These are phyloP conservation scores for Cytospora paraplurivora DNA, from an alignment of 2,329 filamentous ascomycete genomes.

Conservation along the genomic window DNA sequence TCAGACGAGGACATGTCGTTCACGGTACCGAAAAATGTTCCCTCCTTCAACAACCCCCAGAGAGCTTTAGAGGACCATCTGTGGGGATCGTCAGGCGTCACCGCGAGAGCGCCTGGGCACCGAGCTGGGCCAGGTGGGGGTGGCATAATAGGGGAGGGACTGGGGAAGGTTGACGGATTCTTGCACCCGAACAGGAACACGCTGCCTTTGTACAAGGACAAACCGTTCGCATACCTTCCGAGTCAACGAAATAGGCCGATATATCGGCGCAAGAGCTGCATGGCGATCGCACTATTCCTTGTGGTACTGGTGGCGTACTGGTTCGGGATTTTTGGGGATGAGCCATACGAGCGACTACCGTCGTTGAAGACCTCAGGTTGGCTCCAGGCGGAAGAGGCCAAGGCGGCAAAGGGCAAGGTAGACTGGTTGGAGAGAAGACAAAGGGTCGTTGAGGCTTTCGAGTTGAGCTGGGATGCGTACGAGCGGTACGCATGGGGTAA, in stretches of 20 bases:
- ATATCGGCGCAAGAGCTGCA: slow-evolving; percentile 65
- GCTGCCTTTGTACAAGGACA: slow-evolving; percentile 98
- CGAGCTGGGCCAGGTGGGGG: slow-evolving; percentile 31
- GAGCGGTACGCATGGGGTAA: slow-evolving; percentile 91
- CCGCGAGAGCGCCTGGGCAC: slow-evolving; percentile 42
- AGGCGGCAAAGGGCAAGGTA: slow-evolving; percentile 43
- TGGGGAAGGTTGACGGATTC: slow-evolving; percentile 64
- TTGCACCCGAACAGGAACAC: slow-evolving; percentile 58
- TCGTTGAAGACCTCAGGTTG: slow-evolving; percentile 56
- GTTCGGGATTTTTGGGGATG: slow-evolving; percentile 59
- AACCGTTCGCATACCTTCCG: slow-evolving; percentile 75
- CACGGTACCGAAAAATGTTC: slow-evolving; percentile 68
- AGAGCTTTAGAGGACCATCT: slow-evolving; percentile 66
- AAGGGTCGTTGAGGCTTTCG: slow-evolving; percentile 84
- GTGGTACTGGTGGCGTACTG: slow-evolving; percentile 69
- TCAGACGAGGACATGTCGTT: slow-evolving; percentile 59
- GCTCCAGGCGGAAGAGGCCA: slow-evolving; percentile 53
- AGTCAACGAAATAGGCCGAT: slow-evolving; percentile 60
- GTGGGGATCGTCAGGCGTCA: slow-evolving; percentile 59
- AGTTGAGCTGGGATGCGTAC: slow-evolving; percentile 90
- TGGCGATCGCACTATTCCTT: slow-evolving; percentile 47
- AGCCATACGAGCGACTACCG: slow-evolving; percentile 39
- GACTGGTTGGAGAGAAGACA: slow-evolving; percentile 81
- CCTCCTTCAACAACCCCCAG: slow-evolving; percentile 66
- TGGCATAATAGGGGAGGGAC: slow-evolving; percentile 54